These are phyloP conservation scores for Trichoderma afroharzianum DNA, from an alignment of 2,329 filamentous ascomycete genomes.

Conservation along the genomic window DNA sequence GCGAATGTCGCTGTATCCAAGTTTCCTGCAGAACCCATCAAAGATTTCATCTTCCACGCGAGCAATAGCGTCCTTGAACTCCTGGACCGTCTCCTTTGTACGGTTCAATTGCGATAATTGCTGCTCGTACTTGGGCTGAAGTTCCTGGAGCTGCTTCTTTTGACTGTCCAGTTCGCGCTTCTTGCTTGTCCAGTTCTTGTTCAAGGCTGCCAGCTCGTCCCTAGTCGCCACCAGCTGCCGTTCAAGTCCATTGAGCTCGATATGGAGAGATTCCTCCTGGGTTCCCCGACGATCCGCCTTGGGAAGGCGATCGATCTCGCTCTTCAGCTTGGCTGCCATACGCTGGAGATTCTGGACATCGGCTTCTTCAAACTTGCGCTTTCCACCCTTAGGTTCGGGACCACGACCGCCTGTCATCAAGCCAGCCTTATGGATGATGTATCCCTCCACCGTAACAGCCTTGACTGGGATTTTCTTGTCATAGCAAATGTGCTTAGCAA, in stretches of 20 bases:
- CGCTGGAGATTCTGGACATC: slow-evolving; percentile 83
- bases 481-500: slow-evolving; percentile 88
- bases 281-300: slow-evolving; percentile 70
- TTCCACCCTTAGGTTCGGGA: slow-evolving; percentile 67
- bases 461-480: slow-evolving; percentile 82
- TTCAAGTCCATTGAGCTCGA: slow-evolving; percentile 75
- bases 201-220: slow-evolving; percentile 72
- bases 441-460: slow-evolving; percentile 91
- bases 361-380: slow-evolving; percentile 82
- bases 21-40: slow-evolving; percentile 74
- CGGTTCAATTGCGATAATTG: slow-evolving; percentile 66
- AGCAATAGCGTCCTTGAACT: slow-evolving; percentile 62
- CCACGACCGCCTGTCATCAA: slow-evolving; percentile 94
- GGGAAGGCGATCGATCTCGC: slow-evolving; percentile 76
- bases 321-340: slow-evolving; percentile 69
- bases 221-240: slow-evolving; percentile 68
- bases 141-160: slow-evolving; percentile 68
- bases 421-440: slow-evolving; percentile 92
- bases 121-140: slow-evolving; percentile 73
- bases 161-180: slow-evolving; percentile 74
- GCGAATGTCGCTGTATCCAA: slow-evolving; percentile 85
- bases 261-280: slow-evolving; percentile 77
- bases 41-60: slow-evolving; percentile 88
- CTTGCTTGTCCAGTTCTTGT: slow-evolving; percentile 81
- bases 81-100: slow-evolving; percentile 46